Evolutionary conservation across 2,329 filamentous ascomycete genomes (phyloP).

Genomic region (Penicillium sp.): DNA sequence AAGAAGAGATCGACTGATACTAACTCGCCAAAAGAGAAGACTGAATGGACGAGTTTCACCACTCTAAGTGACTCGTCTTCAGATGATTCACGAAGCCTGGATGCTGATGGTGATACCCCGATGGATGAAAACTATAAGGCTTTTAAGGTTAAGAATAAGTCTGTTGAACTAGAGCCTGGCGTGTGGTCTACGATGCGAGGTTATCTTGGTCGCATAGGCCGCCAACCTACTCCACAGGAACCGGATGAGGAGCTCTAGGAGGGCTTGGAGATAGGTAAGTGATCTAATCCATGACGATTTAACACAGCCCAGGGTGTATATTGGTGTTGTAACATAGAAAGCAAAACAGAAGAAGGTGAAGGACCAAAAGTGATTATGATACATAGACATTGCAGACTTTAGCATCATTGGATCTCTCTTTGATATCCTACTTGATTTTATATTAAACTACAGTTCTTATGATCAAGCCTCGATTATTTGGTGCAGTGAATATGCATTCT

Average conservation of each 20-base stretch:
- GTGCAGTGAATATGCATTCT: too few species aligned
- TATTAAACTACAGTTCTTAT: not conserved
- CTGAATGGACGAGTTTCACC: not conserved
- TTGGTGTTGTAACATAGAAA: not conserved
- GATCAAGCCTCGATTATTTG: not conserved
- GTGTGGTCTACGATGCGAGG: not conserved
- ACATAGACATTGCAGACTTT: not conserved
- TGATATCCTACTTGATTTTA: not conserved
- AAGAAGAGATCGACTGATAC: not conserved
- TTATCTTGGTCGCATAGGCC: not conserved
- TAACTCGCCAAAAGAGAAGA: not conserved
- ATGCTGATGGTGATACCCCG: not conserved
- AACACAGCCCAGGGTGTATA: not conserved
- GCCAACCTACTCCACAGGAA: not conserved
- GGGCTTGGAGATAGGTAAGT: not conserved
- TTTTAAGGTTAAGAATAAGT: not conserved
- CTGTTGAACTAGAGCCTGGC: not conserved
- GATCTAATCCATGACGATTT: not conserved
- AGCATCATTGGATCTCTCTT: too few species aligned
- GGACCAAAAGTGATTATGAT: not conserved
- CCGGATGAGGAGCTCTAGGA: not conserved
- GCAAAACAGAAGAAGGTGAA: too few species aligned
- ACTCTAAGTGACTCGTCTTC: not conserved
- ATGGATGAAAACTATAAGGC: not conserved
- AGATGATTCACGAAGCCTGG: not conserved